A percentile compares a stretch with the other conserved stretches of the same genome.
Evolutionary conservation across 179 eudicot genomes (phyloP).

Genomic region (Beta macrorhiza): DNA sequence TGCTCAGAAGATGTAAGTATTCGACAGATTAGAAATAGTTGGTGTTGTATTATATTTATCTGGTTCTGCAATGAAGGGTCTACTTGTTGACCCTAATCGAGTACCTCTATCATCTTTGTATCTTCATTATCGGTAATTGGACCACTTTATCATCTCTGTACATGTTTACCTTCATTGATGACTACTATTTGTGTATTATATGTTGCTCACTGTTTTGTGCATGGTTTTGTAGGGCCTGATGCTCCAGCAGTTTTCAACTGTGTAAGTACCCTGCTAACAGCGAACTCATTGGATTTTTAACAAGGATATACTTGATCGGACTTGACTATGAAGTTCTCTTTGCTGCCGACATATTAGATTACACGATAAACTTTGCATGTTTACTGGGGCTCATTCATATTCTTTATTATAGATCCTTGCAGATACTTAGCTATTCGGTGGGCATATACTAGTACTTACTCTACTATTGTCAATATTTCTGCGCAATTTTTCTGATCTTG

Average conservation of each 20-base stretch:
- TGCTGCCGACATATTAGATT: not conserved
- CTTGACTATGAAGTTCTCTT: not conserved
- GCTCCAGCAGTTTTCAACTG: constrained; percentile 77
- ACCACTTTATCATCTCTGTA: not conserved
- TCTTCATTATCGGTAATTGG: not conserved
- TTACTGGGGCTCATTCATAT: not conserved
- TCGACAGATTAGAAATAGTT: no score
- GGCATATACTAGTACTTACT: not conserved
- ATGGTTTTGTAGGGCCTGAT: constrained; percentile 66
- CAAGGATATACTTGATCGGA: not conserved
- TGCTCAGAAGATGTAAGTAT: no score
- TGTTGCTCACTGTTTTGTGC: constrained; percentile 20
- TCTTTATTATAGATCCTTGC: not conserved
- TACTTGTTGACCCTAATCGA: not conserved
- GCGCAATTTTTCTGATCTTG: not conserved
- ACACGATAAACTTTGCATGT: not conserved
- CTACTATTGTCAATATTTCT: not conserved
- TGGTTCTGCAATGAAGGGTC: not conserved
- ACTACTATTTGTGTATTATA: not conserved
- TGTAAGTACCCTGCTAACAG: constrained; percentile 43
- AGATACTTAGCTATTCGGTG: not conserved
- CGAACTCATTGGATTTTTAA: not conserved
- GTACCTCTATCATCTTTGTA: not conserved
- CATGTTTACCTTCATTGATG: not conserved
- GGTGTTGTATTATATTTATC: not conserved